Evolutionary conservation across 163 green algal genomes (phyloP).

Genomic region (Smithsoniella earleae): DNA sequence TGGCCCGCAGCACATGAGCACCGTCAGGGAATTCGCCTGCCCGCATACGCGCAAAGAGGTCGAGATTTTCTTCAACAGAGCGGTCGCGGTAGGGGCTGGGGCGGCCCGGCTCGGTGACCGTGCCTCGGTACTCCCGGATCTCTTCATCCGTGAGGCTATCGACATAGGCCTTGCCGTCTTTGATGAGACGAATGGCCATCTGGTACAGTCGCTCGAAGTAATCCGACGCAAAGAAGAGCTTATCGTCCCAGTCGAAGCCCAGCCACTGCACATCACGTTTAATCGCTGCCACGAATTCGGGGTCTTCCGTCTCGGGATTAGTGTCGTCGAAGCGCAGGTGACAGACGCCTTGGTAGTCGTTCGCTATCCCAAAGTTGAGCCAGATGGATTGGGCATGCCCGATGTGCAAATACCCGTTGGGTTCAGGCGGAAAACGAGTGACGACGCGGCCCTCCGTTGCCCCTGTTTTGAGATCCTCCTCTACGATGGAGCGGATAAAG

Average conservation of each 20-base stretch:
- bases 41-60: neutral
- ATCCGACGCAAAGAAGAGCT: slow-evolving; percentile 92
- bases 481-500: no score
- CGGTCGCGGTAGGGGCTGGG: neutral
- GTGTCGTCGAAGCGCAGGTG: slow-evolving; percentile 97
- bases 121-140: slow-evolving; percentile 49
- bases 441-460: no score
- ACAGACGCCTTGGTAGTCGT: slow-evolving; percentile 72
- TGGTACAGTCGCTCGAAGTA: slow-evolving; percentile 93
- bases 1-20: slow-evolving; percentile 59
- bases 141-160: slow-evolving; percentile 85
- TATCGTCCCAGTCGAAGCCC: slow-evolving; percentile 79
- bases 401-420: slow-evolving; percentile 99
- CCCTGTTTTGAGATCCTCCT: no score
- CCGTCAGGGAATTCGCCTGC: neutral
- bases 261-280: slow-evolving; percentile 88
- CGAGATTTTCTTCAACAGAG: neutral
- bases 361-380: slow-evolving; percentile 95
- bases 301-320: slow-evolving; percentile 96
- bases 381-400: slow-evolving; percentile 99
- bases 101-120: neutral
- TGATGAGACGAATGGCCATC: slow-evolving; percentile 89
- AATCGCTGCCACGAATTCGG: slow-evolving; percentile 81
- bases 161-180: slow-evolving; percentile 83
- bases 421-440: slow-evolving; percentile 95